Conservation (phyloP, 257 asterid species). For the Craterostigma plantagineum region DNA sequence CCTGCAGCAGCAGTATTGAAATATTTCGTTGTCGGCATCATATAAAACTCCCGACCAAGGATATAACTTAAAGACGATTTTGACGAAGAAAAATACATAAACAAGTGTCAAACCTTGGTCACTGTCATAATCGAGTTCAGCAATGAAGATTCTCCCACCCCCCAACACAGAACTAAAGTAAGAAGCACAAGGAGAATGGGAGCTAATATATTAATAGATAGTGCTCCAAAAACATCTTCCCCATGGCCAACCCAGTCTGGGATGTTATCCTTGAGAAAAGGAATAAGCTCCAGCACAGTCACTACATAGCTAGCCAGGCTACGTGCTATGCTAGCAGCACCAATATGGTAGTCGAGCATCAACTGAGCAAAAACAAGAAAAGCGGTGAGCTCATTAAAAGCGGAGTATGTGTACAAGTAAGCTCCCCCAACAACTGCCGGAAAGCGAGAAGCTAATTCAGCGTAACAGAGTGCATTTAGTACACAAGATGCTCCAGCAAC, state of each 20-base stretch:
- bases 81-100: too few relatives aligned
- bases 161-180: conserved; percentile 64
- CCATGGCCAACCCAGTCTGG: conserved; percentile 95
- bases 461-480: conserved; percentile 85
- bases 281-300: conserved; percentile 62
- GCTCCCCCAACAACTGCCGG: conserved; percentile 99
- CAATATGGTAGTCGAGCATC: conserved; percentile 94
- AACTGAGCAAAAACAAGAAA: conserved; percentile 83
- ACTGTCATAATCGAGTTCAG: conserved; percentile 64
- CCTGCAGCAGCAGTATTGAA: conserved; percentile 33
- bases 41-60: too few relatives aligned
- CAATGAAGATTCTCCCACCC: conserved; percentile 90
- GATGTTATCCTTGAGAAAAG: conserved; percentile 42
- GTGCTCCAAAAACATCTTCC: conserved; percentile 44
- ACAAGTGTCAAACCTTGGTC: conserved; percentile 44
- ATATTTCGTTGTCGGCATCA: conserved; percentile 9
- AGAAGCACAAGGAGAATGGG: conserved; percentile 56
- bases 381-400: conserved; percentile 92
- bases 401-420: conserved; percentile 71
- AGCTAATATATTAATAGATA: conserved; percentile 69
- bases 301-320: conserved; percentile 83
- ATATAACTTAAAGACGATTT: too few relatives aligned
- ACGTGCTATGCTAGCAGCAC: conserved; percentile 97
- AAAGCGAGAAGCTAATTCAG: conserved; percentile 84
- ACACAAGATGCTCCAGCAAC: conserved; percentile 82